Base-by-base conservation (phyloP, 768 basidiomycete species). In the Leccinum uliginosum region DNA sequence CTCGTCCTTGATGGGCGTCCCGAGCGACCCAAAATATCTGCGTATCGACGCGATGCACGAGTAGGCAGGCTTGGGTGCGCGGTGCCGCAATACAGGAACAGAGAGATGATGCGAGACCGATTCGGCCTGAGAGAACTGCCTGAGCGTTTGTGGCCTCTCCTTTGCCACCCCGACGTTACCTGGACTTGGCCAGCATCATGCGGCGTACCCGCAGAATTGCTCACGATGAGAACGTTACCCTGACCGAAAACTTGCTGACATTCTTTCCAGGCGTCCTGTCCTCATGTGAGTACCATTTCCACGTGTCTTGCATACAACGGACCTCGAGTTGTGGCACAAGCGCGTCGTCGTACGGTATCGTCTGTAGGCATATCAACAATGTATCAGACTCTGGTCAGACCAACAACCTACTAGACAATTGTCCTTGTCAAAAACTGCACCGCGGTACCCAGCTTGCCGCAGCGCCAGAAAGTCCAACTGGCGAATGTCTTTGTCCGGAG, bases 341-440 rank as follows among this genome's bases (percentile, higher is more conserved):
- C 3, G 73, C 70, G 67, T 98, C 96, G 47, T 78, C 71, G 66
- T 90, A 74, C 0, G 96, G 96, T 30, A 84, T 68, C 2, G 96
- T 96, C 96, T 97, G 49, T 24, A 23, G 3, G 9, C 3, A 24
- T 24, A 56, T 52, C 11, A 65, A 10, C 21, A 12, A 24, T 29
- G 10, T 10, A 19, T 29, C n/a, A 7, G 4, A 4, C 1, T n/a
- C 2, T 0, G 11, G 7, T 30, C 24, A 2, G 17, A 9, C 5
- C 8, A 49, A 5, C 17, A 4, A 75, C 87, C 27, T 61, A 92
- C 96, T 62, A 98, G 74, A 67, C 96, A 98, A 65, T 99, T 98
- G 68, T 99, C 96, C 74, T 98, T 98, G 80, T 98, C 96, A 62
- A 98, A 89, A 1, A 99, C 84, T 3, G 88, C 91, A n/a, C 90